Conservation (phyloP, 495 filamentous ascomycete species). For the Viridothelium virens region DNA sequence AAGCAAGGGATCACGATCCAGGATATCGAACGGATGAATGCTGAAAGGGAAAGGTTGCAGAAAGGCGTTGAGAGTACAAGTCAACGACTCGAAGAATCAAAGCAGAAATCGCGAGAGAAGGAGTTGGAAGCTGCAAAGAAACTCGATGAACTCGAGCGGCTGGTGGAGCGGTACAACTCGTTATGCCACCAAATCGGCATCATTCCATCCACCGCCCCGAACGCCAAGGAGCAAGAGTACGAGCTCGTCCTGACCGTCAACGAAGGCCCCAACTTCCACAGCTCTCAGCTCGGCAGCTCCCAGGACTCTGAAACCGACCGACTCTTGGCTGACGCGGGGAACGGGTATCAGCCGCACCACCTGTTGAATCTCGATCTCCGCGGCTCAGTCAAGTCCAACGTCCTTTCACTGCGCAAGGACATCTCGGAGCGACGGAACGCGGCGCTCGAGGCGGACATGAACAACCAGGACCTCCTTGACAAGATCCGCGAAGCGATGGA, state of each 20-base stretch:
- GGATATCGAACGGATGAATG: slow-evolving; percentile 98
- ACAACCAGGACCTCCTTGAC: slow-evolving; percentile 82
- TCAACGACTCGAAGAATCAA: slow-evolving; percentile 69
- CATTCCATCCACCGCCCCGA: slow-evolving; percentile 72
- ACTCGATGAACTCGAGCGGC: slow-evolving; percentile 80
- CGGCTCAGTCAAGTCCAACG: slow-evolving; percentile 66
- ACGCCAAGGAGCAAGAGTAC: slow-evolving; percentile 75
- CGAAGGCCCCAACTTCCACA: slow-evolving; percentile 63
- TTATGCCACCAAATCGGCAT: slow-evolving; percentile 87
- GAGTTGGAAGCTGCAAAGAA: slow-evolving; percentile 73
- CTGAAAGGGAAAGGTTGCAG: slow-evolving; percentile 83
- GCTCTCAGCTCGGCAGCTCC: slow-evolving; percentile 57
- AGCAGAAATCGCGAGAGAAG: slow-evolving; percentile 70
- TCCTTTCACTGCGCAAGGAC: slow-evolving; percentile 73
- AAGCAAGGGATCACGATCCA: slow-evolving; percentile 87
- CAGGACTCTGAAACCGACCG: slow-evolving; percentile 49
- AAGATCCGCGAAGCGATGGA: slow-evolving; percentile 90
- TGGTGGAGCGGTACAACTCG: slow-evolving; percentile 83
- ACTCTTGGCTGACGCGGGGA: slow-evolving; percentile 68
- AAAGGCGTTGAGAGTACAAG: slow-evolving; percentile 70
- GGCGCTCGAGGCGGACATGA: slow-evolving; percentile 79
- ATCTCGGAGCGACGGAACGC: slow-evolving; percentile 76
- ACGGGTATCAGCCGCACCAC: slow-evolving; percentile 82
- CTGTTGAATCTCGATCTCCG: slow-evolving; percentile 80
- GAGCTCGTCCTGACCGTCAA: slow-evolving; percentile 68